Base-by-base conservation (phyloP, 2,329 filamentous ascomycete species). In the Fusarium nematophilum region DNA sequence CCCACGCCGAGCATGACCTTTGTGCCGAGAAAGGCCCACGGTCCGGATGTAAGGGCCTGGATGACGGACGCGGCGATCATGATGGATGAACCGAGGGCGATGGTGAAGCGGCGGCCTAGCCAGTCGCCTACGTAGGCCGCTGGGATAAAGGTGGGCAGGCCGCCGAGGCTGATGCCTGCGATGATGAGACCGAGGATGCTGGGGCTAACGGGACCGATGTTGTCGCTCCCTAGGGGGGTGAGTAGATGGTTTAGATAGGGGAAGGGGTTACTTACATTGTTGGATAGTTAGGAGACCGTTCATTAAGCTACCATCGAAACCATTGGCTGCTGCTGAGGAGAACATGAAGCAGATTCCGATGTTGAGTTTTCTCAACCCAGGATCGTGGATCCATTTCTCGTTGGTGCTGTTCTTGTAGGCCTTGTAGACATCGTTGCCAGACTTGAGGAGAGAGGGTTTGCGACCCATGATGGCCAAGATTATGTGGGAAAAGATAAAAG, bases 121-220 rank as follows among this genome's bases (percentile, higher is more conserved):
- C 57, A 58, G 9, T 62, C 57, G 23, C 61, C 57, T 5, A 52
- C 37, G 15, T 64, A 54, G 6, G 61, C 52, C 21, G 59, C 61
- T 2, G 61, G 48, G 4, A 59, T 59, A 2, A 64, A 45, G 4
- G 59, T 53, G 2, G 61, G 59, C 3, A 64, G 43, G n/a, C 61
- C 59, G 9, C 61, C 59, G 11, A 64, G 57, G 10, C 61, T 64
- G 13, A 64, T 59, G 5, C 61, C 53, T 8, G 61, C 59, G 25
- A 64, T 64, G n/a, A 64, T 63, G 10, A 59, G 47, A 6, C 56
- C 56, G 11, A 59, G 36, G 25, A 58, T 58, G 9, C 53, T 59
- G 5, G 53, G 48, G 47, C 56, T 59, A 25, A 59, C 53, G 3
- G 52, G 34, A 34, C 56, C 56, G 7, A 59, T 59, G 15, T 59